Evolutionary conservation across 345 rosid species (phyloP), one percentile per base, ranked within the genome.

Genomic region (Zanthoxylum bungeanum): DNA sequence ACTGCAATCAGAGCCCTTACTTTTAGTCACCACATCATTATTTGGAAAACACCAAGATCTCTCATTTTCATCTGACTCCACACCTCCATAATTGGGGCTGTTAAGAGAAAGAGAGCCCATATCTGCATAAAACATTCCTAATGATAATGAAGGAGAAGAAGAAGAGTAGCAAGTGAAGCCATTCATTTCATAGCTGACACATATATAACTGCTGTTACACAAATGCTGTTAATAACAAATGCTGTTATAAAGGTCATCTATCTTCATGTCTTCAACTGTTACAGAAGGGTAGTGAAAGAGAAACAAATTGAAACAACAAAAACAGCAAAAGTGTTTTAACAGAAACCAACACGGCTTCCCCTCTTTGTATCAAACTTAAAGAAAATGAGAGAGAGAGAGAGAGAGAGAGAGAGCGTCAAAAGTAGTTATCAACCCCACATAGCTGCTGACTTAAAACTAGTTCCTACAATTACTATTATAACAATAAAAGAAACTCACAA

Each of bases 51-150:
- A 73, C 81, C 86, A 64, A 74, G 76, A 59, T 66, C 77, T 76
- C 60, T 69, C 52, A 76, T 77, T 72, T 74, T 74, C 85, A 64
- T 70, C 37, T 1, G 72, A 55, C 39, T 19, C 64, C 22, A 60
- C 22, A 50, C 66, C 60, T 28, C 77, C 74, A 49, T 57, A 72
- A 69, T 57, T 73, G 24, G 75, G 78, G 64, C 65, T 44, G 16
- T 44, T 64, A 17, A 85, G 89, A 50, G 89, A 80, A n/a, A 80
- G 80, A 46, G 89, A 83, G 56, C 69, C 85, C 82, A 80, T 82
- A 74, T 88, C 85, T 36, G 83, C 79, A 75, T 52, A 71, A 57
- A 68, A 17, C 80, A 79, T 73, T 22, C 76, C 77, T 64, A 76
- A n/a, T 3, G 76, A 57, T 7, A 68, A 65, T 5, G 73, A 49